Evolutionary conservation across 169 alveolate species (phyloP).

Genomic region (Plasmodium chabaudi): DNA sequence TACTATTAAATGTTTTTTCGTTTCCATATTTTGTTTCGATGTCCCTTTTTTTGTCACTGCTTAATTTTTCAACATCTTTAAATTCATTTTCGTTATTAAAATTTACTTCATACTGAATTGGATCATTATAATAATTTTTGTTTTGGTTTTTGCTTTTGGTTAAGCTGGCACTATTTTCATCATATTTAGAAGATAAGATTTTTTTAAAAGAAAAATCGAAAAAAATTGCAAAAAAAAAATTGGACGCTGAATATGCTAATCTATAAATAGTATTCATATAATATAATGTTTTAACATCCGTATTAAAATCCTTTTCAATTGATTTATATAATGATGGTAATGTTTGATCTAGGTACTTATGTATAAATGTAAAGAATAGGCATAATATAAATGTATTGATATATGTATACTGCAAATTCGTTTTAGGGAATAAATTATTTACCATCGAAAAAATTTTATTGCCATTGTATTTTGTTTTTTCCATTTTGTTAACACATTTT

Average conservation of each 20-base stretch:
- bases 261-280: slow-evolving; percentile 50
- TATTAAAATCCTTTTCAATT: slow-evolving; percentile 57
- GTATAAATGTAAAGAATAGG: slow-evolving; percentile 53
- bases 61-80: too few species aligned
- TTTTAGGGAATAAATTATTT: slow-evolving; percentile 57
- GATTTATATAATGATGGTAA: slow-evolving; percentile 70
- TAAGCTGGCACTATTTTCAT: not conserved
- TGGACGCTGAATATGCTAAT: slow-evolving; percentile 48
- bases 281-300: slow-evolving; percentile 37
- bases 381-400: slow-evolving; percentile 45
- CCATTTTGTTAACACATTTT: slow-evolving; percentile 14
- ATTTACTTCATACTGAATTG: not conserved
- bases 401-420: slow-evolving; percentile 50
- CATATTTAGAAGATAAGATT: slow-evolving; percentile 22
- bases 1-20: slow-evolving; percentile 1
- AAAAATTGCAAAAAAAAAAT: slow-evolving; percentile 55
- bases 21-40: slow-evolving; percentile 1
- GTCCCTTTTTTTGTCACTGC: not conserved
- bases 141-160: not conserved
- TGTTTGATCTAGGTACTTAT: slow-evolving; percentile 63
- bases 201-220: slow-evolving; percentile 59
- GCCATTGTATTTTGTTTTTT: slow-evolving; percentile 10
- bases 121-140: not conserved
- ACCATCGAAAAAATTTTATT: not conserved
- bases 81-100: not conserved